Conservation (phyloP, 306 rosid species). For the Morella rubra region DNA sequence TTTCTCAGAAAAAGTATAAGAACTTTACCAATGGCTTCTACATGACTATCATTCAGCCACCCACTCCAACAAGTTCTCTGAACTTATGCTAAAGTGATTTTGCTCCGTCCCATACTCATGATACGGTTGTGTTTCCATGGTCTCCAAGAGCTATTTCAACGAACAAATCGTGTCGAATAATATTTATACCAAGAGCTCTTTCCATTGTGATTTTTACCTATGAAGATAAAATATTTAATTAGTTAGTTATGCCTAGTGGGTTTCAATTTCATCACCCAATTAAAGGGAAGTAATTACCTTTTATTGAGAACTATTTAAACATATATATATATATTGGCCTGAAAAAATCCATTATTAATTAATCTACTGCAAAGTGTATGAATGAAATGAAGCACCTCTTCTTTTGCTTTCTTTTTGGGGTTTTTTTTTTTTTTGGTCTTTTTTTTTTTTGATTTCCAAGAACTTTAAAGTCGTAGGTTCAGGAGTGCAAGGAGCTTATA, state of each 20-base stretch:
- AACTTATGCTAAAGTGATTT: constrained; percentile 43
- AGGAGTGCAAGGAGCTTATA: constrained; percentile 21
- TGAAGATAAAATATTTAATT: no score
- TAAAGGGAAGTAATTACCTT: no score
- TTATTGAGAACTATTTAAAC: no score
- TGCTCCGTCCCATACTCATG: not conserved
- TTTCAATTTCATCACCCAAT: no score
- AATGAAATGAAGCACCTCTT: not conserved
- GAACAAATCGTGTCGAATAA: no score
- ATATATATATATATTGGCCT: no score
- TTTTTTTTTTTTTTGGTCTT: not conserved
- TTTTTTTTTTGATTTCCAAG: not conserved
- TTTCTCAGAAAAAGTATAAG: constrained; percentile 46
- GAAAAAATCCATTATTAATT: not conserved
- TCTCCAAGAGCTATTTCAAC: no score
- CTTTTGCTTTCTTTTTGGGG: constrained; percentile 2
- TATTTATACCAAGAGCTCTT: no score
- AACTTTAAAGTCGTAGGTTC: constrained; percentile 5
- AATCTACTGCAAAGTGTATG: not conserved
- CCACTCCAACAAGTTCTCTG: constrained; percentile 49
- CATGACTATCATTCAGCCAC: constrained; percentile 55
- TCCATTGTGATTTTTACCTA: no score
- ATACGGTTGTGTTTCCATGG: no score
- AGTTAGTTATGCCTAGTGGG: no score
- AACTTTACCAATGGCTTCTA: constrained; percentile 44